Percentiles rank a stretch among this genome's conserved stretches.
These are phyloP conservation scores for Penicillium angulare DNA, from an alignment of 495 filamentous ascomycete species.

Conservation along the genomic window DNA sequence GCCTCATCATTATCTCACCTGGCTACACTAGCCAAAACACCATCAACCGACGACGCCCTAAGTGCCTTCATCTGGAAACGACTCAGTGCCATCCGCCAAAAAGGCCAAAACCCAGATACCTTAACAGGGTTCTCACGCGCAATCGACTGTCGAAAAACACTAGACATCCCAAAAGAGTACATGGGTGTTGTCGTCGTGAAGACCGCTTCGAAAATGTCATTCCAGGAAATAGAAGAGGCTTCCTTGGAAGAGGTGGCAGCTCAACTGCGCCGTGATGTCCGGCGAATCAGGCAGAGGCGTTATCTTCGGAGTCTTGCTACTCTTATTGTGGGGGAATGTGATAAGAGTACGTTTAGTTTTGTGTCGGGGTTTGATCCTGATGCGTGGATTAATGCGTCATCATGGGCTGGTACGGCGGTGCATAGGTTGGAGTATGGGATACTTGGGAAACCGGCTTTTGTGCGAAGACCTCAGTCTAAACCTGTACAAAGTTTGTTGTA, in stretches of 20 bases:
- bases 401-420: slow-evolving; percentile 13
- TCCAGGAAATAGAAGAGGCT: slow-evolving; percentile 9
- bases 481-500: slow-evolving; percentile 43
- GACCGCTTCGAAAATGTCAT: slow-evolving; percentile 20
- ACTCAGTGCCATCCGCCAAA: slow-evolving; percentile 20
- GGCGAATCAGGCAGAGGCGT: slow-evolving; percentile 25
- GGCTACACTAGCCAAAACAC: not conserved
- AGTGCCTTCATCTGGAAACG: slow-evolving; percentile 49
- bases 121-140: slow-evolving; percentile 32
- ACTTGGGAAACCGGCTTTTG: slow-evolving; percentile 40
- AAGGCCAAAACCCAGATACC: slow-evolving; percentile 12
- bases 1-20: not conserved
- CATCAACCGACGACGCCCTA: slow-evolving; percentile 45
- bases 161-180: slow-evolving; percentile 35
- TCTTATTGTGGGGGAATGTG: slow-evolving; percentile 30
- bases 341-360: slow-evolving; percentile 30
- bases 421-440: slow-evolving; percentile 21
- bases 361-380: slow-evolving; percentile 1
- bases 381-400: slow-evolving; percentile 19
- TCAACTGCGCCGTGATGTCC: slow-evolving; percentile 26
- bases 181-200: slow-evolving; percentile 38
- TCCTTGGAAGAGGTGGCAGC: slow-evolving; percentile 27
- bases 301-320: slow-evolving; percentile 39
- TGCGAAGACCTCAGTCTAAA: slow-evolving; percentile 41
- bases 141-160: slow-evolving; percentile 33